These are phyloP conservation scores for Symbiodinium natans DNA, from an alignment of 73 alveolate genomes.

Conservation along the genomic window DNA sequence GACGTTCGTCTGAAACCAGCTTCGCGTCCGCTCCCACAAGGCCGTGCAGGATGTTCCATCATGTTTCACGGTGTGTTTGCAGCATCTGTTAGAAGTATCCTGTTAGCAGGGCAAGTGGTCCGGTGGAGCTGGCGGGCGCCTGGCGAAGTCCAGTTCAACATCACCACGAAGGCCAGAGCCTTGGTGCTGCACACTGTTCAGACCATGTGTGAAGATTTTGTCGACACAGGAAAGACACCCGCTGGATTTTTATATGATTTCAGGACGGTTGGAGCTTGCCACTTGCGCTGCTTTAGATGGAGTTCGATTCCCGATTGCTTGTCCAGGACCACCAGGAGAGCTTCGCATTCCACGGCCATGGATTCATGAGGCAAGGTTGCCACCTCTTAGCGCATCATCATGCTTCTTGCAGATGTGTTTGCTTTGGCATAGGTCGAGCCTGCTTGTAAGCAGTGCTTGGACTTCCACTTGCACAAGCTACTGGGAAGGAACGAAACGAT, in stretches of 20 bases:
- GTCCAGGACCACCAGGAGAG: background rate
- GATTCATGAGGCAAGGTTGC: background rate
- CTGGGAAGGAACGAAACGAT: constrained; percentile 22
- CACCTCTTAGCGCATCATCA: background rate
- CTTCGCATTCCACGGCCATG: background rate
- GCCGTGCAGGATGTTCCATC: too few species aligned
- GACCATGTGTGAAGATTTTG: too few species aligned
- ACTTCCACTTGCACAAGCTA: background rate
- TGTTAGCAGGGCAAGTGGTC: constrained; percentile 22
- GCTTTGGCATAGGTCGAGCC: constrained; percentile 18
- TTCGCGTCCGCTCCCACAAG: background rate
- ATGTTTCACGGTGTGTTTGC: too few species aligned
- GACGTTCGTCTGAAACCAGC: constrained; percentile 13
- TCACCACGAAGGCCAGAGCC: constrained; percentile 8
- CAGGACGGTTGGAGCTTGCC: background rate
- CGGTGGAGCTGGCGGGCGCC: constrained; percentile 71
- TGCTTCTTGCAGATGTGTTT: background rate
- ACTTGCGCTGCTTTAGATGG: too few species aligned
- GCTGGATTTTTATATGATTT: constrained; percentile 36
- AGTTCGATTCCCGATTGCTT: too few species aligned
- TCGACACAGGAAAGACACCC: background rate
- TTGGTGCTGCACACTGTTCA: too few species aligned
- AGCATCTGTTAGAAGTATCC: too few species aligned
- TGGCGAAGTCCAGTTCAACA: constrained; percentile 27
- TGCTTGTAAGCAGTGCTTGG: constrained; percentile 15